Conservation (phyloP, 2,329 filamentous ascomycete genomes). For the Curvularia sp. region DNA sequence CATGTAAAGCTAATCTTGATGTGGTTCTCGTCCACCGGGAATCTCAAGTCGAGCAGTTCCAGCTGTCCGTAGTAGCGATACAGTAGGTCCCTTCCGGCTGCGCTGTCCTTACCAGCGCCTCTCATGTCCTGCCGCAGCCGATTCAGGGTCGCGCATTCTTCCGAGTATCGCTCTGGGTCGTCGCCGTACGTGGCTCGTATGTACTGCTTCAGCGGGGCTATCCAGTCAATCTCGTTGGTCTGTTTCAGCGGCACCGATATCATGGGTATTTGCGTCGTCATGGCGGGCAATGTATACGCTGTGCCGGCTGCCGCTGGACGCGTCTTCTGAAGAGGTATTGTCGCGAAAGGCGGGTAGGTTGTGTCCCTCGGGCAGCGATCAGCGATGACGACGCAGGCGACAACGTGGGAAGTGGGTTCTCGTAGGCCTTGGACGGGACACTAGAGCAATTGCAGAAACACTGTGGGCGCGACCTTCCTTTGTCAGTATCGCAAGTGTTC, state of each 20-base stretch:
- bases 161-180: slow-evolving; percentile 92
- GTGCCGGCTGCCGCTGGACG: slow-evolving; percentile 22
- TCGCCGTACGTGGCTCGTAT: slow-evolving; percentile 95
- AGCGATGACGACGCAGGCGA: slow-evolving; percentile 15
- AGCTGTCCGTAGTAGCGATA: slow-evolving; percentile 98
- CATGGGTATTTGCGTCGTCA: slow-evolving; percentile 76
- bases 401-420: slow-evolving; percentile 14
- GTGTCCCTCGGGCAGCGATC: slow-evolving; percentile 8
- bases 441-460: slow-evolving; percentile 6
- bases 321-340: slow-evolving; percentile 28
- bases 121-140: slow-evolving; percentile 97
- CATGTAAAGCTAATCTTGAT: slow-evolving; percentile 99
- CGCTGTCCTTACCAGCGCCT: slow-evolving; percentile 95
- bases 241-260: slow-evolving; percentile 89
- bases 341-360: slow-evolving; percentile 9
- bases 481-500: slow-evolving; percentile 4
- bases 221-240: slow-evolving; percentile 99
- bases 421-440: slow-evolving; percentile 4
- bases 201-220: slow-evolving; percentile 88
- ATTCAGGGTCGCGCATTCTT: slow-evolving; percentile 95
- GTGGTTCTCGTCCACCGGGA: slow-evolving; percentile 97
- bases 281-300: slow-evolving; percentile 25
- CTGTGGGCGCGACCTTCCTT: neutral
- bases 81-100: slow-evolving; percentile 87
- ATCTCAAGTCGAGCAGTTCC: slow-evolving; percentile 90